Conservation (phyloP, 306 rosid genomes). For the Inga laurina region DNA sequence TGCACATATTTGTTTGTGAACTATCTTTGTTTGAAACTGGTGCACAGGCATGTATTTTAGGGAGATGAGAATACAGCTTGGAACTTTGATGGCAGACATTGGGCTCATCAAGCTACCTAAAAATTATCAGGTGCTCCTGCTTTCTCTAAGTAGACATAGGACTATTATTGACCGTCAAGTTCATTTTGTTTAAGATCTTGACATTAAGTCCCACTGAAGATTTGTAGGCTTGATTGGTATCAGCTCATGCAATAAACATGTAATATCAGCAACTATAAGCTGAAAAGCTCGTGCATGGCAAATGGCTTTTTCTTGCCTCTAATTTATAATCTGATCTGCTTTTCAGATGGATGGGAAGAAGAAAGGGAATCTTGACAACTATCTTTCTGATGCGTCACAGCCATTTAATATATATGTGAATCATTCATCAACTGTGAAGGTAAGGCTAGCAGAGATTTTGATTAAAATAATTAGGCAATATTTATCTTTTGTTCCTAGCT, state of each 20-base stretch:
- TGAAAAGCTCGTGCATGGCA: not conserved
- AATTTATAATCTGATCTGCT: constrained; percentile 31
- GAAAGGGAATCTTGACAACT: constrained; percentile 66
- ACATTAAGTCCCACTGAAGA: not conserved
- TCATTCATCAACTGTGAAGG: constrained; percentile 82
- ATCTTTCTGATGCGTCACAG: constrained; percentile 82
- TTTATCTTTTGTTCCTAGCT: constrained; percentile 10
- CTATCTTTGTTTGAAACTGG: constrained; percentile 15
- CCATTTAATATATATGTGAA: constrained; percentile 74
- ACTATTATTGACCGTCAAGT: constrained; percentile 7
- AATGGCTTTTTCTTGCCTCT: constrained; percentile 2
- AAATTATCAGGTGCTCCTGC: constrained; percentile 53
- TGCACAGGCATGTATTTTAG: constrained; percentile 45
- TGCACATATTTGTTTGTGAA: not conserved
- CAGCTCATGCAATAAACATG: not conserved
- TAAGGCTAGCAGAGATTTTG: constrained; percentile 31
- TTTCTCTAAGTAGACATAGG: constrained; percentile 25
- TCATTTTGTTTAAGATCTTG: not conserved
- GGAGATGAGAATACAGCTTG: constrained; percentile 97
- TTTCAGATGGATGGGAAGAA: constrained; percentile 59
- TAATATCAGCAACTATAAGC: not conserved
- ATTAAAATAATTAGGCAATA: constrained; percentile 26
- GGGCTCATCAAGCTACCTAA: constrained; percentile 80
- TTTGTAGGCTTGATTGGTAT: not conserved
- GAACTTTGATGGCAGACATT: constrained; percentile 85